phyloP scores from a whole-genome alignment of 2,329 filamentous ascomycete genomes.

The Stachybotrys echinatus region DNA sequence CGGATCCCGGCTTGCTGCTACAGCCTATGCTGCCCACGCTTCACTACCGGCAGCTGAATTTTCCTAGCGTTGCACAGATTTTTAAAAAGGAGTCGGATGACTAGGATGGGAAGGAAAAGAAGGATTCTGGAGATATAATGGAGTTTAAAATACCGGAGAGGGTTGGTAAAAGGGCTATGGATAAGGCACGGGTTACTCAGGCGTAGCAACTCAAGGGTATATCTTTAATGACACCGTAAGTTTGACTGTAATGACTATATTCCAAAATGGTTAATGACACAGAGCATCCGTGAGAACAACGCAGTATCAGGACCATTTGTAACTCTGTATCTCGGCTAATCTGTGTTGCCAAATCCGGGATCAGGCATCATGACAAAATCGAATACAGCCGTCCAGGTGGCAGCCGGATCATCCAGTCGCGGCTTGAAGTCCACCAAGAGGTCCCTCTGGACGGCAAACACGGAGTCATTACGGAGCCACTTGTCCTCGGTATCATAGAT shows the following conservation, averaged over 20 bases:
- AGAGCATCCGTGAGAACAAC: neutral
- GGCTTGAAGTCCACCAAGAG: slow-evolving; percentile 1
- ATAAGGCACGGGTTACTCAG: no score
- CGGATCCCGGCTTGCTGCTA: neutral
- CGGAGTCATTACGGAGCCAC: neutral
- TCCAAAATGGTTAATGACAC: no score
- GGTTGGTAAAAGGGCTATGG: no score
- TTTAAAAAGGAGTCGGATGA: neutral
- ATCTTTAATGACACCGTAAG: no score
- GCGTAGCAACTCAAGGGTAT: no score
- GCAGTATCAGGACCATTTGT: neutral
- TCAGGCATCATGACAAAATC: neutral
- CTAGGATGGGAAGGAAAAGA: neutral
- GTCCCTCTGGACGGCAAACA: neutral
- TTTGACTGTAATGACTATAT: no score
- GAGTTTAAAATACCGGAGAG: neutral
- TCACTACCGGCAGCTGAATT: neutral
- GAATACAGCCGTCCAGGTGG: neutral
- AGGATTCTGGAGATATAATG: neutral
- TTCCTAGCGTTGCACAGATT: neutral
- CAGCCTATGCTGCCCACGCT: neutral
- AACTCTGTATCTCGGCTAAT: neutral
- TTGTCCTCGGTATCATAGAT: slow-evolving; percentile 1
- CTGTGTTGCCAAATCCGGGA: neutral
- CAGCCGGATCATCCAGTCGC: neutral